Conservation (phyloP, 2,329 filamentous ascomycete species). For the Penicillium palitans region DNA sequence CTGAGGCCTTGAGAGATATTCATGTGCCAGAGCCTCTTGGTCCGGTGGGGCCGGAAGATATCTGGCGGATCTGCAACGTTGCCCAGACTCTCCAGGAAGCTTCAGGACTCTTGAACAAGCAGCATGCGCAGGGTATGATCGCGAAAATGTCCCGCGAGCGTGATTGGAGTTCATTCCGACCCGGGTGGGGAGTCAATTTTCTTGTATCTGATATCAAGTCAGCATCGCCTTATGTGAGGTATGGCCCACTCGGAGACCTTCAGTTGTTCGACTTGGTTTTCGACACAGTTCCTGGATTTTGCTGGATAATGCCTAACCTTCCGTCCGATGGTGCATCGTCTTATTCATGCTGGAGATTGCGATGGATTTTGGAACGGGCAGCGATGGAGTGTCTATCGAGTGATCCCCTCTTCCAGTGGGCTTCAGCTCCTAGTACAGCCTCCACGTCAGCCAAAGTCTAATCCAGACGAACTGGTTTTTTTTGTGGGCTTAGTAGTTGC, state of each 20-base stretch:
- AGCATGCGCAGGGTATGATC: neutral
- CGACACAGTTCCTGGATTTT: neutral
- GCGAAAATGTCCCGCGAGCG: neutral
- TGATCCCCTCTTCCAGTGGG: neutral
- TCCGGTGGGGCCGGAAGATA: neutral
- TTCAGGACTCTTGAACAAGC: neutral
- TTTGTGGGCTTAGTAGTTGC: neutral
- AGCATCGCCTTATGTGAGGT: neutral
- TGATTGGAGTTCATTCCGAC: constrained; percentile 1
- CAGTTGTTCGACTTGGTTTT: neutral
- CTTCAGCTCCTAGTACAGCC: neutral
- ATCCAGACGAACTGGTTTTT: neutral
- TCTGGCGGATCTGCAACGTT: neutral
- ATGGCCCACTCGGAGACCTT: neutral
- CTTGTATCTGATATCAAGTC: neutral
- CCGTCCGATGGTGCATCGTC: neutral
- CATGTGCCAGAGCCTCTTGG: neutral
- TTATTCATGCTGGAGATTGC: neutral
- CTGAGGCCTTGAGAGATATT: neutral
- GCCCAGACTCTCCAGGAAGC: neutral
- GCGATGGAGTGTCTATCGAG: neutral
- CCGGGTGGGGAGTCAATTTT: neutral
- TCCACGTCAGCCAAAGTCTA: neutral
- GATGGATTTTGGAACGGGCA: neutral
- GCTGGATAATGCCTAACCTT: neutral